phyloP scores from a whole-genome alignment of 2,329 filamentous ascomycete genomes.

The Apiospora saccharicola region DNA sequence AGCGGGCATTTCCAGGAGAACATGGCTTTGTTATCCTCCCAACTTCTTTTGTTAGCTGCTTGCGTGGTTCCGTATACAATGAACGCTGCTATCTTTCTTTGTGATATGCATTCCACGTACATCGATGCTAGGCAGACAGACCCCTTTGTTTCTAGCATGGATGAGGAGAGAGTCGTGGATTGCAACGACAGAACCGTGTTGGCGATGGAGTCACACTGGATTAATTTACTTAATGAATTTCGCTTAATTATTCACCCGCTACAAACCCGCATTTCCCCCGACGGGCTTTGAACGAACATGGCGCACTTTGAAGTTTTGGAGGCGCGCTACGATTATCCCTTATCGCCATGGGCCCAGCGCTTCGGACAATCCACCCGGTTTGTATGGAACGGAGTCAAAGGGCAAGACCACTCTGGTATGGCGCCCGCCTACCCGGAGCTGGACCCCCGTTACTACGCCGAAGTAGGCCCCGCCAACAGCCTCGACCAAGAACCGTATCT shows the following conservation, averaged over 20 bases:
- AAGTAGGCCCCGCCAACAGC: neutral
- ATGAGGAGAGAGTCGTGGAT: neutral
- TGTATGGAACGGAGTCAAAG: neutral
- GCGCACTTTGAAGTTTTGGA: neutral
- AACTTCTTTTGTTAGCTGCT: neutral
- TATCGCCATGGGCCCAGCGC: neutral
- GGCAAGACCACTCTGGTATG: neutral
- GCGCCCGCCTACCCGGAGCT: neutral
- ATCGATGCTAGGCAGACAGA: neutral
- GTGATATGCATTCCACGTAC: neutral
- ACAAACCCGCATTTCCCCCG: neutral
- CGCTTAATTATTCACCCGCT: neutral
- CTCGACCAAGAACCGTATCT: neutral
- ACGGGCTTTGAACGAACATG: neutral
- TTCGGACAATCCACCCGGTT: neutral
- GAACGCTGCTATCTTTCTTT: neutral
- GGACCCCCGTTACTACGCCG: neutral
- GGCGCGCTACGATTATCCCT: neutral
- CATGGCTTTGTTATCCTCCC: neutral
- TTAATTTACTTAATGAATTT: neutral
- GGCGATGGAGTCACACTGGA: neutral
- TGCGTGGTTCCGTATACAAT: constrained; percentile 1
- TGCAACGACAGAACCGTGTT: neutral
- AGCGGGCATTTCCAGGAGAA: neutral
- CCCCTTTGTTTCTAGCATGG: neutral